These are phyloP conservation scores for Melocanna baccifera DNA, from an alignment of 176 grass and related monocot genomes.

Conservation along the genomic window DNA sequence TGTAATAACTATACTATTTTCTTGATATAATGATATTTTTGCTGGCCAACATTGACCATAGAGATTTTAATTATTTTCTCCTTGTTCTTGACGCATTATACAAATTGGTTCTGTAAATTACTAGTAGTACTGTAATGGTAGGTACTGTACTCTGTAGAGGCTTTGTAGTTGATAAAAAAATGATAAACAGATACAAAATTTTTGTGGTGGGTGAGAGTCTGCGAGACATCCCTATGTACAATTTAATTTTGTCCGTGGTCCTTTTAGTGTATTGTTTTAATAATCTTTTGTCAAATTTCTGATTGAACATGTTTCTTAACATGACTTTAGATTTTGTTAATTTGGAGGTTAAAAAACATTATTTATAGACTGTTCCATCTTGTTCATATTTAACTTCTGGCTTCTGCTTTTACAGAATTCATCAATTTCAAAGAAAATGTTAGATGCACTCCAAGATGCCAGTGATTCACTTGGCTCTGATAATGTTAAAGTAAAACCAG, in stretches of 20 bases:
- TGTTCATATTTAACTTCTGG: constrained; percentile 24
- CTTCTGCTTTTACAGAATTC: constrained; percentile 54
- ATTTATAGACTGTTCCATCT: not conserved
- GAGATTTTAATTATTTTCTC: not conserved
- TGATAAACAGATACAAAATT: not conserved
- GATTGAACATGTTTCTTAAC: not conserved
- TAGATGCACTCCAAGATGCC: constrained; percentile 68
- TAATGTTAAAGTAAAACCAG: constrained; percentile 78
- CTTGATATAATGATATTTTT: not conserved
- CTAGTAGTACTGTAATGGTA: not conserved
- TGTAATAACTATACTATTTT: not conserved
- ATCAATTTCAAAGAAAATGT: constrained; percentile 62
- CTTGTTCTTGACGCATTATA: not conserved
- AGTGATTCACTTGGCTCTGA: constrained; percentile 83
- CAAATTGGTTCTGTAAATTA: not conserved
- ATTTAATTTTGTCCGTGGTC: not conserved
- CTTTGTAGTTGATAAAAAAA: not conserved
- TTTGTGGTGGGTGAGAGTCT: not conserved
- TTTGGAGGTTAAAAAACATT: not conserved
- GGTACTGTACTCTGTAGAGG: not conserved
- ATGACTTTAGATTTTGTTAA: not conserved
- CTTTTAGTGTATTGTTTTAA: not conserved
- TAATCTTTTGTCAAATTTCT: not conserved
- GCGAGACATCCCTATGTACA: not conserved
- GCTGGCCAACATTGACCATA: not conserved